phyloP scores from a whole-genome alignment of 306 rosid genomes.

The Hippophae rhamnoides region DNA sequence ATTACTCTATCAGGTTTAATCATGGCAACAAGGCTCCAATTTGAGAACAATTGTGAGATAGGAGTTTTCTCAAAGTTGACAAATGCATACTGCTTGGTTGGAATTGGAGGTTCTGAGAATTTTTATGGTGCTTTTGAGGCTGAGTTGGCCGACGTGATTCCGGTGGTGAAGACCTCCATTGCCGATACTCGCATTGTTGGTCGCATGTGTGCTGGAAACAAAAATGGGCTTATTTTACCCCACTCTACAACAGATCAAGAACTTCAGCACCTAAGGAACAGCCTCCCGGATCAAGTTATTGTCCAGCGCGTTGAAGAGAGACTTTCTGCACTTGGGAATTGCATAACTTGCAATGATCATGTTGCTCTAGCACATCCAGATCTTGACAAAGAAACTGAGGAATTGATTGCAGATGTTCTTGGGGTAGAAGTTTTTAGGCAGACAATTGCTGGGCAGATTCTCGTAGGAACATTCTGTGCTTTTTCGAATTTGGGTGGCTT shows the following conservation, averaged over 20 bases:
- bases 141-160: slow-evolving; percentile 73
- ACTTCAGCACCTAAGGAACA: slow-evolving; percentile 89
- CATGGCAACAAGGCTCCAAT: slow-evolving; percentile 52
- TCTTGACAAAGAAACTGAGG: slow-evolving; percentile 93
- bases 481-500: slow-evolving; percentile 85
- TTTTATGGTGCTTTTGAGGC: slow-evolving; percentile 65
- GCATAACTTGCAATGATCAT: slow-evolving; percentile 85
- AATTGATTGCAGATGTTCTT: slow-evolving; percentile 83
- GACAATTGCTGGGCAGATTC: slow-evolving; percentile 80
- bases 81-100: slow-evolving; percentile 89
- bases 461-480: slow-evolving; percentile 83
- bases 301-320: slow-evolving; percentile 89
- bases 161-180: slow-evolving; percentile 81
- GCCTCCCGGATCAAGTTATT: slow-evolving; percentile 85
- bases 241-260: slow-evolving; percentile 95
- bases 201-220: slow-evolving; percentile 94
- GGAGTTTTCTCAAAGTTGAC: slow-evolving; percentile 97
- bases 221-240: slow-evolving; percentile 91
- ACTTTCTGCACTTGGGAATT: slow-evolving; percentile 87
- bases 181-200: slow-evolving; percentile 83
- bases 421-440: slow-evolving; percentile 97
- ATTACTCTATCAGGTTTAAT: no score
- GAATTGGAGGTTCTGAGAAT: slow-evolving; percentile 91
- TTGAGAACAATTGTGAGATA: slow-evolving; percentile 81
- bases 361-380: slow-evolving; percentile 95